A percentile compares a stretch with the other conserved stretches of the same genome.
These are phyloP conservation scores for Flaveria linearis DNA, from an alignment of 129 eudicot species.

Conservation along the genomic window DNA sequence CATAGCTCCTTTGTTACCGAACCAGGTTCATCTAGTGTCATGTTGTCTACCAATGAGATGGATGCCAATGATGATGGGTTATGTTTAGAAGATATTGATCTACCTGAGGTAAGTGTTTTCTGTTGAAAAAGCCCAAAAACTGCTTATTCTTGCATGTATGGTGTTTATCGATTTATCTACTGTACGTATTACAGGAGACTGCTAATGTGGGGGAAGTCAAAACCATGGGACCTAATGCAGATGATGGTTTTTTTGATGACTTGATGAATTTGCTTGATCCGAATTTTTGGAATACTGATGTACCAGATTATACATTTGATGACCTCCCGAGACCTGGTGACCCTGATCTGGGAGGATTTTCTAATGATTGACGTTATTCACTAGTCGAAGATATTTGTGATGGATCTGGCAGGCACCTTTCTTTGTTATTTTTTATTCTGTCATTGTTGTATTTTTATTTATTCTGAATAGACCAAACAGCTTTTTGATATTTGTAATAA, in stretches of 20 bases:
- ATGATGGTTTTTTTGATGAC: no score
- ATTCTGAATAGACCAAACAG: not conserved
- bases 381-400: no score
- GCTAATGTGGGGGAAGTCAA: not conserved
- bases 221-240: no score
- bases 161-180: conserved; percentile 3
- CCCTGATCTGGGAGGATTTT: no score
- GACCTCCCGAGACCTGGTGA: no score
- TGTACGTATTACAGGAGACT: conserved; percentile 20
- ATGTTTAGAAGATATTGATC: conserved; percentile 38
- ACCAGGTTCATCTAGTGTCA: not conserved
- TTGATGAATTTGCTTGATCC: no score
- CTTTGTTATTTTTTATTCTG: no score
- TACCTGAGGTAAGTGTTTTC: not conserved
- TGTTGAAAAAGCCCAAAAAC: not conserved
- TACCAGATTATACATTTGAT: no score
- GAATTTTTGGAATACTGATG: no score
- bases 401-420: no score
- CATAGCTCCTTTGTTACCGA: not conserved
- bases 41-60: not conserved
- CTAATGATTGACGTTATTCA: no score
- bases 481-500: not conserved
- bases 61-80: conserved; percentile 22
- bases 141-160: not conserved
- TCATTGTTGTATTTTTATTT: no score